Percentiles rank a stretch among this genome's conserved stretches.
Evolutionary conservation across 768 basidiomycete genomes (phyloP).

Genomic region (Cantharellus cinnabarinus): DNA sequence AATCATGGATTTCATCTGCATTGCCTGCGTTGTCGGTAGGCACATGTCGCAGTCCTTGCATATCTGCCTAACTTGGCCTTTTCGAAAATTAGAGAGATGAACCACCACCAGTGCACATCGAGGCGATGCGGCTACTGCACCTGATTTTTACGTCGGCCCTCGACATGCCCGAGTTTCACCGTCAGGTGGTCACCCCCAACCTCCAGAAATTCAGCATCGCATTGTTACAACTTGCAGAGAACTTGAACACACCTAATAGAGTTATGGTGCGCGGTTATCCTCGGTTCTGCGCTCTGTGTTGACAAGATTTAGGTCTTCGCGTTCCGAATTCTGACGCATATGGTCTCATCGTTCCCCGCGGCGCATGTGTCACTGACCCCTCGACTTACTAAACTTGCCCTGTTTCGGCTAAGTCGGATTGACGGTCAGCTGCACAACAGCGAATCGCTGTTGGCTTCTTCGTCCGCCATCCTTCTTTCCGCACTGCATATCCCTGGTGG

Average conservation of each 20-base stretch:
- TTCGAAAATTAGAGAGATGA: slow-evolving; percentile 39
- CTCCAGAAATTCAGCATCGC: slow-evolving; percentile 48
- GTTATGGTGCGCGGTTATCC: slow-evolving; percentile 18
- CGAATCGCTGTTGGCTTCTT: no score
- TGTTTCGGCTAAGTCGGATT: no score
- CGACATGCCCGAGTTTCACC: slow-evolving; percentile 57
- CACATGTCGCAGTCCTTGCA: slow-evolving; percentile 15
- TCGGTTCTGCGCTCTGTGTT: slow-evolving; percentile 2
- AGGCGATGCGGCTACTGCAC: slow-evolving; percentile 40
- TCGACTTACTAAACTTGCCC: no score
- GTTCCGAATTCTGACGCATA: no score
- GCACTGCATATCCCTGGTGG: slow-evolving; percentile 53
- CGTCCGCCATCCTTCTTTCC: slow-evolving; percentile 31
- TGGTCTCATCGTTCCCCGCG: no score
- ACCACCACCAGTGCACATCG: slow-evolving; percentile 35
- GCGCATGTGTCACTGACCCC: no score
- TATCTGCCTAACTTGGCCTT: not conserved
- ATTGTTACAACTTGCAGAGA: slow-evolving; percentile 34
- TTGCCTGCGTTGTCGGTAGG: slow-evolving; percentile 52
- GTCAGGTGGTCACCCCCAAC: slow-evolving; percentile 53
- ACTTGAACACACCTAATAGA: slow-evolving; percentile 30
- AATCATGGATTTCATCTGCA: slow-evolving; percentile 46
- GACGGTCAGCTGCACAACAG: no score
- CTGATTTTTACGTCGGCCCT: slow-evolving; percentile 38
- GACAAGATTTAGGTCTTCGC: not conserved